Conservation (phyloP, 768 basidiomycete genomes). For the Psilocybe cyanescens region DNA sequence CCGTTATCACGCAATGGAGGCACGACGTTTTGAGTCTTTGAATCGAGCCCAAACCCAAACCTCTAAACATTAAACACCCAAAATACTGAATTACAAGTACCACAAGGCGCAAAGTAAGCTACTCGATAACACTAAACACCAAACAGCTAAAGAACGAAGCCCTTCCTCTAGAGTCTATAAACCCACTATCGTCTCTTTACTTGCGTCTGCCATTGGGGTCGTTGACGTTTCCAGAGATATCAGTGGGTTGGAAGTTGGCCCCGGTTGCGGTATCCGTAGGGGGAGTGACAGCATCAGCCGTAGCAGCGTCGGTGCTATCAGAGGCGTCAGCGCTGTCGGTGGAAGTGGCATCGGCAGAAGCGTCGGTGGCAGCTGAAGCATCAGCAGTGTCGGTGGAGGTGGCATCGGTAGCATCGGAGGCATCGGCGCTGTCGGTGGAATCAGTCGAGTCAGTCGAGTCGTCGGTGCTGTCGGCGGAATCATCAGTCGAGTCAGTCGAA, state of each 20-base stretch:
- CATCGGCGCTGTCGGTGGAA: slow-evolving; percentile 19
- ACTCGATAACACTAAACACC: slow-evolving; percentile 7
- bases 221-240: slow-evolving; percentile 33
- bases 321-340: slow-evolving; percentile 3
- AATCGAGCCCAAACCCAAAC: background rate
- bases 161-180: background rate
- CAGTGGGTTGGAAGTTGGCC: slow-evolving; percentile 23
- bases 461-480: slow-evolving; percentile 15
- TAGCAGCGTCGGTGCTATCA: slow-evolving; percentile 3
- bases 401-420: slow-evolving; percentile 17
- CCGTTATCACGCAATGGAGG: no score
- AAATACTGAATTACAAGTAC: slow-evolving; percentile 10
- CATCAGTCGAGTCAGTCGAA: slow-evolving; percentile 14
- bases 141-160: background rate
- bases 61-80: slow-evolving; percentile 11
- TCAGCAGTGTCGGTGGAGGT: slow-evolving; percentile 16
- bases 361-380: slow-evolving; percentile 11
- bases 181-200: background rate
- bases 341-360: background rate
- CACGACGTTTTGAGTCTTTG: no score
- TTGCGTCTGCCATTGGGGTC: slow-evolving; percentile 29
- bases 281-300: background rate
- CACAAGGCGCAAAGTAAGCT: slow-evolving; percentile 14
- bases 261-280: slow-evolving; percentile 10
- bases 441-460: slow-evolving; percentile 15